Percentiles rank a stretch among this genome's conserved stretches.
phyloP scores from a whole-genome alignment of 2,329 filamentous ascomycete genomes.

The Rutstroemia sp. region DNA sequence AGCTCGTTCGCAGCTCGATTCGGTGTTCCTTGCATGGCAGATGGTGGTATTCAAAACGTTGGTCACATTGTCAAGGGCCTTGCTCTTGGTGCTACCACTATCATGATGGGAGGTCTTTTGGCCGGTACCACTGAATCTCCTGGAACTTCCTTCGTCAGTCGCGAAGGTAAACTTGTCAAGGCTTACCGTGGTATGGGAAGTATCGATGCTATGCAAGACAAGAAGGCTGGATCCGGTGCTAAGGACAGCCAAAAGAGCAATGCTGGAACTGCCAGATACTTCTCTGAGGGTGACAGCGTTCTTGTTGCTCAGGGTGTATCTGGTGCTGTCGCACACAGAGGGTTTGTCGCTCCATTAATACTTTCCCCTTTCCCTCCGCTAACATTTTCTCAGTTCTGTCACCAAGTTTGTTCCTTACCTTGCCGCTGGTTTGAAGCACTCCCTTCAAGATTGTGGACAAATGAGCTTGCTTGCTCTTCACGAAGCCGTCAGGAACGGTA shows the following conservation, averaged over 20 bases:
- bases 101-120: conserved; percentile 99
- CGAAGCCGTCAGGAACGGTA: conserved; percentile 63
- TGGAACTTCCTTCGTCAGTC: conserved; percentile 91
- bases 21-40: conserved; percentile 94
- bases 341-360: conserved; percentile 30
- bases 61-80: conserved; percentile 99
- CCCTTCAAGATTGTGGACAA: conserved; percentile 88
- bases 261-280: conserved; percentile 94
- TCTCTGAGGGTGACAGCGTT: conserved; percentile 91
- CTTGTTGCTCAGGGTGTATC: conserved; percentile 96
- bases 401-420: conserved; percentile 96
- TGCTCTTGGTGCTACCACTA: conserved; percentile 83
- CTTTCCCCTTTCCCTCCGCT: background rate
- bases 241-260: conserved; percentile 76
- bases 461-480: conserved; percentile 73
- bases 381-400: conserved; percentile 48
- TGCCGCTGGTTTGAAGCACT: conserved; percentile 92
- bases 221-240: conserved; percentile 79
- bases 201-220: conserved; percentile 99
- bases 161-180: conserved; percentile 97
- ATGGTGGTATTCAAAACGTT: conserved; percentile 96
- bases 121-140: conserved; percentile 97
- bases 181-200: conserved; percentile 98
- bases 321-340: conserved; percentile 73
- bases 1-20: conserved; percentile 84